Evolutionary conservation across 2,329 filamentous ascomycete species (phyloP), one percentile per base, ranked within the genome.

Genomic region (Pseudogymnoascus sp.): DNA sequence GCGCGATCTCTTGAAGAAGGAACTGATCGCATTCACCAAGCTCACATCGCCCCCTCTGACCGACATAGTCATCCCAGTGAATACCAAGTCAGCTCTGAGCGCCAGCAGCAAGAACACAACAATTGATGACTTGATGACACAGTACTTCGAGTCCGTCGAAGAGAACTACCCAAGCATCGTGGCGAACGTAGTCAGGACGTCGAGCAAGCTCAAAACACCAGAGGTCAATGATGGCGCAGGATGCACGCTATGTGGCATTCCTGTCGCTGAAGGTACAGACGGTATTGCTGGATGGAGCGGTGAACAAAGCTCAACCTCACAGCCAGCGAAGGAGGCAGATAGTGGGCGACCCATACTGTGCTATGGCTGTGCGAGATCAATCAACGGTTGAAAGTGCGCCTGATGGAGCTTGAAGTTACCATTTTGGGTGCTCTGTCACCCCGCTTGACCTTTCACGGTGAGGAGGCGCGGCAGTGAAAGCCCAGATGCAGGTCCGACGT

Each of bases 111-210:
- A 87, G 70, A 87, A 91, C 66, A 82, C 90, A 50, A 95, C 91
- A 50, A 97, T 99, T 68, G 92, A 97, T 70, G 88, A 92, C 67
- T 82, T 99, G 60, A 92, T 97, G 87, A 77, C 81, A 62, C 86
- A 91, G 62, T 99, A 97, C 73, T 96, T 99, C 70, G 84, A 85
- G 66, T 87, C 86, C 39, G 90, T 96, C 14, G 92, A 96, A 71
- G 84, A 85, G 66, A 88, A 88, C 63, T 97, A 95, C 70, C 90
- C 92, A 2, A 90, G 89, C 61, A 91, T 97, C 61, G 92, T 99
- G 66, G 88, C 92, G 33, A 99, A 99, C 72, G 94, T 99, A 8
- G 93, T 97, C 4, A 85, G 91, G 64, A 99, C 93, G 35, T 87
- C 89, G n/a, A 87, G 86, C 59, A 96, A 95, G 74, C 79, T 97